Percentiles rank a stretch among this genome's conserved stretches.
phyloP scores from a whole-genome alignment of 1,284 basidiomycete genomes.

The Mycena citricolor region DNA sequence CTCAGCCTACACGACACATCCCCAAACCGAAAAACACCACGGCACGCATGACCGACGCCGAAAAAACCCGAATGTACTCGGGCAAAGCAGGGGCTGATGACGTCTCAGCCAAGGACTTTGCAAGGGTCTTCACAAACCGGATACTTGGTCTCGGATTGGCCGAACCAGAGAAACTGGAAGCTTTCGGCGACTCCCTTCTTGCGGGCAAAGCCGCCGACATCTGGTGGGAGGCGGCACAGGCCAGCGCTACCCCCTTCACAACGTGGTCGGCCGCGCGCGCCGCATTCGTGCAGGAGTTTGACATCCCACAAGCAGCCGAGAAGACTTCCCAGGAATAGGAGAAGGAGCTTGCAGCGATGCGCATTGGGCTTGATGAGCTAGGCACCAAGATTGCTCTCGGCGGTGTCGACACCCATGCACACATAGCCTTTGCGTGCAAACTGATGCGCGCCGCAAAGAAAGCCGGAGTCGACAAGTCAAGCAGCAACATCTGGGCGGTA shows the following conservation, averaged over 20 bases:
- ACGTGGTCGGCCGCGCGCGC: slow-evolving; percentile 1
- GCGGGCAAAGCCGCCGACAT: slow-evolving; percentile 5
- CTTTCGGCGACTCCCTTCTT: slow-evolving; percentile 6
- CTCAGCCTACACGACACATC: no score
- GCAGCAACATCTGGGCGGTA: slow-evolving; percentile 6
- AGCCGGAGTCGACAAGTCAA: not conserved
- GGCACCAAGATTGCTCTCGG: not conserved
- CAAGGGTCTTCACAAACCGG: no score
- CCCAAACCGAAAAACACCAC: no score
- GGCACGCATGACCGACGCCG: no score
- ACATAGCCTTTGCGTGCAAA: slow-evolving; percentile 1
- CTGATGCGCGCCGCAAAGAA: not conserved
- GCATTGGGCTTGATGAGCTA: slow-evolving; percentile 2
- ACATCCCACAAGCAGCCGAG: not conserved
- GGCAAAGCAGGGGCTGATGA: no score
- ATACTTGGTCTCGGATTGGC: no score
- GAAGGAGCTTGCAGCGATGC: slow-evolving; percentile 1
- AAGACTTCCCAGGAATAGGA: slow-evolving; percentile 7
- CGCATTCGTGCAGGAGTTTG: slow-evolving; percentile 1
- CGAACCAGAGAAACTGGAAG: no score
- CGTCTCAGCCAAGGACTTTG: no score
- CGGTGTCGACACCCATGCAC: not conserved
- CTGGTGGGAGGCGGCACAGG: slow-evolving; percentile 1
- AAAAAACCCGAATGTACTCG: no score
- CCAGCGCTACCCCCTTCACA: not conserved